Base-by-base conservation (phyloP, 2,329 filamentous ascomycete species). In the Claviceps paspali region DNA sequence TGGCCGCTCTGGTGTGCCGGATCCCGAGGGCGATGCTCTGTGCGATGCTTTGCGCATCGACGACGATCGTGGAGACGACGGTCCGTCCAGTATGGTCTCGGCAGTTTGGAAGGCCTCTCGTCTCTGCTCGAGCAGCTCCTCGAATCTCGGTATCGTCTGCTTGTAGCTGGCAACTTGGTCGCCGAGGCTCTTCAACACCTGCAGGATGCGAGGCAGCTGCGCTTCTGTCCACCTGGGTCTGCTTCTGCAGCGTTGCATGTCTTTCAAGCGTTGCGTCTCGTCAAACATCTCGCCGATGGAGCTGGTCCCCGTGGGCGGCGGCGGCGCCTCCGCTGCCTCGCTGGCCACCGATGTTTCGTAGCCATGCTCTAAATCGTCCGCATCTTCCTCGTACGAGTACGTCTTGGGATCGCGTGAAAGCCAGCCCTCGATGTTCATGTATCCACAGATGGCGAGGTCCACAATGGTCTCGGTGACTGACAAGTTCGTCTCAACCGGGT, bases 361-460 rank as follows among this genome's bases (percentile, higher is more conserved):
- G 12, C 30, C 24, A 4, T 39, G 39, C 15, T 41, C 43, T 5
- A 45, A 45, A 6, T 46, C 48, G 8, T 52, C 49, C 49, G 66
- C 44, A 47, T 65, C 38, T 56, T 67, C 30, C 53, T 60, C 43
- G 33, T 68, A 66, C 7, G 65, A 63, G 41, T 73, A 82, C 5
- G 63, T 60, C 49, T 77, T 65, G 4, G 82, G 81, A 37, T 79
- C 75, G 12, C 84, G 77, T 5, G 88, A 64, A 22, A 96, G 63
- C 88, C 91, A 98, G n/a, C 82, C 82, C 51, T 95, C 85, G 10
- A 95, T 68, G 15, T 78, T 76, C 51, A 94, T 79, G 44, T 83
- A 82, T 5, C 85, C 82, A 48, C 91, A 96, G 1, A 82, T 76
- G 9, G 82, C 82, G 29, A 98, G 65, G 45, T 84, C 81, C 21